phyloP scores from a whole-genome alignment of 2,329 filamentous ascomycete species.

The Tolypocladium ovalisporum region DNA sequence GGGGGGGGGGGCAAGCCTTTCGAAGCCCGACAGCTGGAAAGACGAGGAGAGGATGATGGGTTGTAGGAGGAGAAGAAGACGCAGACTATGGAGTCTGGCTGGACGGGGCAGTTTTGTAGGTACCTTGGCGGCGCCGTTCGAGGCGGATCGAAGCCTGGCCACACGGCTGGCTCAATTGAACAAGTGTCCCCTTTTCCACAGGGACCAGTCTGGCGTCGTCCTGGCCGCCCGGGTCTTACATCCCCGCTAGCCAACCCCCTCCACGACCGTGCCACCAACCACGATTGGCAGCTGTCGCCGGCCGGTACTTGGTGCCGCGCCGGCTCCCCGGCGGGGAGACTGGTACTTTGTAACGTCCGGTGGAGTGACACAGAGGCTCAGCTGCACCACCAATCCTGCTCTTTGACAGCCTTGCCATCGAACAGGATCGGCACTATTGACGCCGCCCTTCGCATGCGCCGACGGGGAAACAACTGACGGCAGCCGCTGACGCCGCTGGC shows the following conservation, averaged over 20 bases:
- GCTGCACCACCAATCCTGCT: background rate
- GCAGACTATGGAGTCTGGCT: slow-evolving; percentile 3
- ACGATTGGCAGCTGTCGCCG: background rate
- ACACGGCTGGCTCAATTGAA: slow-evolving; percentile 26
- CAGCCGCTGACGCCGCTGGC: background rate
- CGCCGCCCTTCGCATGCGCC: background rate
- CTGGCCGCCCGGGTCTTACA: background rate
- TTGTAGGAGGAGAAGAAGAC: background rate
- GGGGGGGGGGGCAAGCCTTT: background rate
- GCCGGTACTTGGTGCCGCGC: background rate
- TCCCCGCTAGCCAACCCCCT: background rate
- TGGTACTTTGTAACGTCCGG: background rate
- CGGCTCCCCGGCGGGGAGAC: background rate
- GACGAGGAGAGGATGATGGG: background rate
- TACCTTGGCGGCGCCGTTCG: slow-evolving; percentile 7
- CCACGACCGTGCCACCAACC: background rate
- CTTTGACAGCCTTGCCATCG: background rate
- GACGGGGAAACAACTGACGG: background rate
- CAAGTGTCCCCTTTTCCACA: slow-evolving; percentile 29
- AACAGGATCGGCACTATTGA: background rate
- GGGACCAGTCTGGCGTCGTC: background rate
- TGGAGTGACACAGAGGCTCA: background rate
- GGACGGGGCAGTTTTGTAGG: slow-evolving; percentile 23
- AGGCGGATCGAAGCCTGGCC: slow-evolving; percentile 6
- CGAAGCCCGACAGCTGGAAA: background rate